Evolutionary conservation across 371 early-diverging fungal species (phyloP), one percentile per base, ranked within the genome.

Genomic region (Fennellomyces sp.): DNA sequence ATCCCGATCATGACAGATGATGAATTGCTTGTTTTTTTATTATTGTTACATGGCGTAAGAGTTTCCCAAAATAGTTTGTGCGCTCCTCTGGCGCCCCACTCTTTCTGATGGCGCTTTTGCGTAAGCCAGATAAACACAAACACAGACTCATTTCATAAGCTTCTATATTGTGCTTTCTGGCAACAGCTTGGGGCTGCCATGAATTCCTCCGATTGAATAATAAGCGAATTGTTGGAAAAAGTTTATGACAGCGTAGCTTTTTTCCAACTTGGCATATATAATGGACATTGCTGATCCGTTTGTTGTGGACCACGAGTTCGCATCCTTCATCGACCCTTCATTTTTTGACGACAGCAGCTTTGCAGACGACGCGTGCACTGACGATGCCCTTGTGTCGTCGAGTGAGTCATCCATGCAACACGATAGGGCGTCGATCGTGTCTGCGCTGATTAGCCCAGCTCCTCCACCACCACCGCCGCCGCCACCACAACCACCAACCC

Each of bases 261-360:
- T 45, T 45, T 45, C 2, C 21, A 23, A 5, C 23, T 45, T 23
- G 17, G 45, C 35, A 33, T 13, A 33, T 33, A 45, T 12, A 52
- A 52, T 52, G 52, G 33, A 33, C 25, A 23, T 52, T 31, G 35
- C 52, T 10, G 52, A 52, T 52, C 30, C 52, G 33, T 52, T 52
- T 17, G 30, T 52, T 52, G 52, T 45, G n/a, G 45, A 45, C n/a
- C 45, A 45, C 21, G 45, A 45, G 33, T 52, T 52, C 28, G 33
- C 45, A 19, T 52, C 52, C n/a, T 52, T 52, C n/a, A 52, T 52
- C 11, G 52, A 52, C 19, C 52, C 52, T n/a, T 52, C 28, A 31
- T 52, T 33, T 33, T 52, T 52, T 19, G 52, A 33, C 21, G 52
- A 23, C 15, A 45, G n/a, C n/a, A 45, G 23, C 45, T 45, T 45